Base-by-base conservation (phyloP, 805 yeast species). In the Kuraishia capsulata region DNA sequence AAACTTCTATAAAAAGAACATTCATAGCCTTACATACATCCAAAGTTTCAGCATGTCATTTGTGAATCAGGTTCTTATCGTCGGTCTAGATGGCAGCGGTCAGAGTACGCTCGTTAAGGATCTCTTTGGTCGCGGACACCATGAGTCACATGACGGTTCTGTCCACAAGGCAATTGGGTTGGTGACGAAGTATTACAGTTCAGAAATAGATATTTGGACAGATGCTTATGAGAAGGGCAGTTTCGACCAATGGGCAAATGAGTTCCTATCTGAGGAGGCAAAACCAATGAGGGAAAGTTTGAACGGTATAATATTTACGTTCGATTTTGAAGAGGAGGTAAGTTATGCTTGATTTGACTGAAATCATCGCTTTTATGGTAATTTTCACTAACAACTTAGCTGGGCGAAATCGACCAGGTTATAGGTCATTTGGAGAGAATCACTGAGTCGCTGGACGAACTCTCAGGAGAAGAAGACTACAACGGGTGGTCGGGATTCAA, bases 271-370 rank as follows among this genome's bases (percentile, higher is more conserved):
- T 1, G 56, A 47, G 0, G 75, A 70, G 29, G 57, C 52, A 40
- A 46, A 41, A 19, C 78, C 71, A 38, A 48, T 73, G 25, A 51
- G 78, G 20, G 71, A 66, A 17, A 67, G 50, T 1, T 31, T 73
- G 3, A 70, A 66, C 32, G 79, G 78, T 1, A 21, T 71, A 9
- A 52, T 73, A 3, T 53, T 70, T 42, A 64, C 73, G 1, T 28
- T 71, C 11, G 57, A 63, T 42, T 36, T 59, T 5, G n/a, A n/a
- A n/a, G n/a, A n/a, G 50, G 45, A 16, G 49, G 52, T 9, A 36
- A 29, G 18, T 19, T 20, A 11, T 17, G 33, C 20, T n/a, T 33
- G 9, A 6, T 29, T 14, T 10, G 32, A 16, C 14, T 10, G 8
- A 29, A 29, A 14, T 6, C 16, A 10, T n/a, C 14, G 17, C 32